Base-by-base conservation (phyloP, 2,329 filamentous ascomycete species). In the Trichoderma aggressivum region DNA sequence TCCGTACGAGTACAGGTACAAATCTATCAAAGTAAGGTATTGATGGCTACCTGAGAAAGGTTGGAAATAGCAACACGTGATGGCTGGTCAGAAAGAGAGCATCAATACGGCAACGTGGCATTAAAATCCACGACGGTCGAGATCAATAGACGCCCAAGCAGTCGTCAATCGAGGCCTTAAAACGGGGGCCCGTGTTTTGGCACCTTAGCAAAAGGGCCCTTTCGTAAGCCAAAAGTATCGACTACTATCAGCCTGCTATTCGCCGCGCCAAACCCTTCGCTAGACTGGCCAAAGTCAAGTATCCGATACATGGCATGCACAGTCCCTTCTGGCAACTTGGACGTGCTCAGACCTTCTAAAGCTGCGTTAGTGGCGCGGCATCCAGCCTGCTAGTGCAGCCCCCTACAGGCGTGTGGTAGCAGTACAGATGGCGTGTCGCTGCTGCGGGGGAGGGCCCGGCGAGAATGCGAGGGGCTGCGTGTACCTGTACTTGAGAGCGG, bases 301-400 rank as follows among this genome's bases (percentile, higher is more conserved):
- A 66, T 24, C n/a, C 11, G 50, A 26, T 56, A 56, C 63, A 30
- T 34, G n/a, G n/a, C n/a, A 16, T 59, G 55, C 34, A 50, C 34
- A 18, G n/a, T n/a, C n/a, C 11, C 47, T 53, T 53, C 26, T 47
- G 28, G 53, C 32, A 10, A 59, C 64, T 59, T 59, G 34, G 32
- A 67, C 34, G 64, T 58, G 53, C 64, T 28, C 34, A 67, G 64
- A 58, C 64, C 64, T 68, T 56, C 64, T 59, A 59, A 59, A 68
- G 53, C 55, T 68, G 55, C 55, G 64, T 59, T 68, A 68, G 64
- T 59, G 64, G 64, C 55, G 64, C 53, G 64, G 53, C 55, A 34
- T 60, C 64, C 39, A 43, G 26, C 8, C 53, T 68, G 62, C 55
- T 68, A 68, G 64, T 59, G 64, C 28, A 39, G 24, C 55, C 64